Conservation (phyloP, 345 rosid genomes). For the Pugionium cornutum region DNA sequence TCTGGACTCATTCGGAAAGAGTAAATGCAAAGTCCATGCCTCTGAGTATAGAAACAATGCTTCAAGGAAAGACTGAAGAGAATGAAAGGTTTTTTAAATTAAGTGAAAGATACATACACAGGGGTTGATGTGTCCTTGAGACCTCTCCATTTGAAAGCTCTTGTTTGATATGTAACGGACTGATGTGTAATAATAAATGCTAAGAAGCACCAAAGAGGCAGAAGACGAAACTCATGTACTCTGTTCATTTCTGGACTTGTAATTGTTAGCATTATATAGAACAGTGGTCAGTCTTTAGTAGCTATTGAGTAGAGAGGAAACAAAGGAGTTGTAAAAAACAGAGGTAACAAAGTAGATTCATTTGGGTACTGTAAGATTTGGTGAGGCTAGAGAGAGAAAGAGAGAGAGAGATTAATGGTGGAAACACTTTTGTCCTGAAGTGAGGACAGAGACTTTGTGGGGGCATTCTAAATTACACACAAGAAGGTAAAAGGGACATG, state of each 20-base stretch:
- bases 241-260: conserved; percentile 34
- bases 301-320: conserved; percentile 24
- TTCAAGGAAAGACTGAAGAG: neutral
- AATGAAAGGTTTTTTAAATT: conserved; percentile 30
- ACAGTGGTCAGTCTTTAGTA: conserved; percentile 27
- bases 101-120: conserved; percentile 57
- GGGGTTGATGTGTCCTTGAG: conserved; percentile 63
- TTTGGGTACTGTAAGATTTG: conserved; percentile 37
- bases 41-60: conserved; percentile 10
- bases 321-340: conserved; percentile 27
- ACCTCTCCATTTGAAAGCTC: conserved; percentile 63
- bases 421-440: conserved; percentile 34
- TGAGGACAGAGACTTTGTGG: conserved; percentile 38
- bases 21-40: no score
- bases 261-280: conserved; percentile 42
- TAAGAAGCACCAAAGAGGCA: conserved; percentile 31
- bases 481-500: conserved; percentile 39
- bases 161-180: conserved; percentile 9
- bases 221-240: conserved; percentile 46
- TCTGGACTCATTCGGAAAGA: no score
- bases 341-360: conserved; percentile 20
- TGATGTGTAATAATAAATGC: conserved; percentile 45
- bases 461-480: conserved; percentile 38
- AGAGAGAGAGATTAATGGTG: conserved; percentile 33
- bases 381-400: conserved; percentile 37